Percentiles rank a stretch among this genome's conserved stretches.
These are phyloP conservation scores for Daldinia sp. DNA, from an alignment of 2,329 filamentous ascomycete genomes.

Conservation along the genomic window DNA sequence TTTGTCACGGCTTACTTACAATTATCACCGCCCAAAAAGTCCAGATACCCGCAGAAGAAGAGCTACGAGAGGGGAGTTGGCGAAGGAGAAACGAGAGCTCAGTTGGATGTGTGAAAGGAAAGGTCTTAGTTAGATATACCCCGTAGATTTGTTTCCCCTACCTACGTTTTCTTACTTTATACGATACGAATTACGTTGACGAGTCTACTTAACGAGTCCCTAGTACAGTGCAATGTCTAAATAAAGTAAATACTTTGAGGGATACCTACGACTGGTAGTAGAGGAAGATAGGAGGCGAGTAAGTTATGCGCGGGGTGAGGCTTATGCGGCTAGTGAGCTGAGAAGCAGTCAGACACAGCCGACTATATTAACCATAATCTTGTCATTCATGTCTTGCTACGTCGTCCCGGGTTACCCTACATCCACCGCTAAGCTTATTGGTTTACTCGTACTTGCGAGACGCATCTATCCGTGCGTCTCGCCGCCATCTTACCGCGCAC, in stretches of 20 bases:
- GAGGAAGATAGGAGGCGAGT: neutral
- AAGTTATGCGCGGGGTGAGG: neutral
- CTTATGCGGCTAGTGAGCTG: neutral
- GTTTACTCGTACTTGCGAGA: neutral
- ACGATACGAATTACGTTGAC: conserved; percentile 2
- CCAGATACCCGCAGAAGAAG: conserved; percentile 27
- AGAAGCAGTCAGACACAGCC: neutral
- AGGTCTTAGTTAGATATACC: conserved; percentile 30
- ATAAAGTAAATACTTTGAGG: neutral
- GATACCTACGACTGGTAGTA: neutral
- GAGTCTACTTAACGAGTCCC: neutral
- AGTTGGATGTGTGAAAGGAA: neutral
- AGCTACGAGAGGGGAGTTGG: conserved; percentile 11
- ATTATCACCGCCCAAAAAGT: conserved; percentile 11
- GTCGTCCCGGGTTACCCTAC: neutral
- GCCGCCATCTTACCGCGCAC: conserved; percentile 11
- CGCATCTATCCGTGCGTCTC: conserved; percentile 20
- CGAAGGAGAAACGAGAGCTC: neutral
- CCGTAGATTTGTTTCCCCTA: conserved; percentile 29
- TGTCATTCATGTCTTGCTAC: neutral
- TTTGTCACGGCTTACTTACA: conserved; percentile 1
- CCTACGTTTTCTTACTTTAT: neutral
- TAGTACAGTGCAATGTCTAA: neutral
- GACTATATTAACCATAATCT: no score
- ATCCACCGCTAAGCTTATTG: neutral